Evolutionary conservation across 2,329 filamentous ascomycete species (phyloP).

Genomic region (Westerdykella sp.): DNA sequence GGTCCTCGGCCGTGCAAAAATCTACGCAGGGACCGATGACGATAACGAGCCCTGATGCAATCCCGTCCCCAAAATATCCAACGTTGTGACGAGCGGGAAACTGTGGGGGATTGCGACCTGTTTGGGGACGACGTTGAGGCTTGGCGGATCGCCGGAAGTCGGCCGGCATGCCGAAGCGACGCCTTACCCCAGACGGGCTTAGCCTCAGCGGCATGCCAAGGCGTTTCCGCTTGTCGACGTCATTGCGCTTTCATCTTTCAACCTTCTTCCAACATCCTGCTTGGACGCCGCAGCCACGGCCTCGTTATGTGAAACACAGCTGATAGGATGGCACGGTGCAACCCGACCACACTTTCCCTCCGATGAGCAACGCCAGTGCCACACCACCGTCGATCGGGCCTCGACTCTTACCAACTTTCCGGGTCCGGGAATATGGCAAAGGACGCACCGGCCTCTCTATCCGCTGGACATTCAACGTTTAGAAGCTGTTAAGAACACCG

Average conservation of each 20-base stretch:
- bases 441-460: no score
- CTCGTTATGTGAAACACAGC: slow-evolving; percentile 5
- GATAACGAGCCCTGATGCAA: no score
- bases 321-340: slow-evolving; percentile 13
- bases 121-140: no score
- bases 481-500: no score
- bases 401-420: slow-evolving; percentile 8
- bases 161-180: background rate
- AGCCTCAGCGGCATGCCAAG: background rate
- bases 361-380: slow-evolving; percentile 17
- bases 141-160: background rate
- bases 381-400: slow-evolving; percentile 25
- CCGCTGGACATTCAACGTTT: no score
- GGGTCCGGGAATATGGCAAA: background rate
- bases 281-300: slow-evolving; percentile 4
- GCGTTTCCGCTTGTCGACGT: slow-evolving; percentile 2
- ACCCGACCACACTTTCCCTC: slow-evolving; percentile 9
- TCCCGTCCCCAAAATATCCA: no score
- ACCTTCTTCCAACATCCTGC: background rate
- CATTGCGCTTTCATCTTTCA: slow-evolving; percentile 1
- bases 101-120: no score
- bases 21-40: no score
- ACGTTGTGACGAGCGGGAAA: no score
- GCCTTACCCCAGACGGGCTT: no score
- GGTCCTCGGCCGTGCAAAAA: no score